Evolutionary conservation across 2,329 filamentous ascomycete genomes (phyloP), one percentile per base, ranked within the genome.

Genomic region (Pseudonectria buxi): DNA sequence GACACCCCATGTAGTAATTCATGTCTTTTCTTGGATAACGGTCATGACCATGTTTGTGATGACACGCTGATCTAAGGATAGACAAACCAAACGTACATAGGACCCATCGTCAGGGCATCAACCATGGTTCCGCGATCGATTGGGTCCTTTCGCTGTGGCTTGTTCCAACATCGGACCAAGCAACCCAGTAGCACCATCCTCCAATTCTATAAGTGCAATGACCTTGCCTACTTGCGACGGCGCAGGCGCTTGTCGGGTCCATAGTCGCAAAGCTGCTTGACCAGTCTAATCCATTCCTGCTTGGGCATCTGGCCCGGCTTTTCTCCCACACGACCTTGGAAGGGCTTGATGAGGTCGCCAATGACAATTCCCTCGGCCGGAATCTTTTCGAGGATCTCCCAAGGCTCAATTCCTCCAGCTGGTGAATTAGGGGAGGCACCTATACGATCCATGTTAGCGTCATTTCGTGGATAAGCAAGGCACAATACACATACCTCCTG

Each of bases 261-360:
- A 53, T 72, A 78, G 11, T 65, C 61, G 2, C 72, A 69, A 26
- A 74, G 64, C 25, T 68, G 64, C 55, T 72, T 76, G 10, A 83
- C 76, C 38, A 81, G 53, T 36, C 65, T 62, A 40, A 82, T 72
- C 69, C 77, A 82, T 16, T 76, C 69, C 24, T 61, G 58, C 45
- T 69, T 71, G 4, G 63, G 61, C 53, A 74, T 76, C 48, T 70
- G 65, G 4, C 69, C 67, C 5, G 69, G 66, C 6, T 63, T 61
- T 14, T 72, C 69, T 14, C 68, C 69, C 10, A 81, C 62, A 15
- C 77, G 71, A 16, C 60, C 60, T 14, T 67, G 57, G 53, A 81
- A 81, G 26, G 62, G 58, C 43, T 67, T 70, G 37, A 80, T 65
- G 7, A 83, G 61, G 11, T 67, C 64, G 11, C 64, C 63, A 31